phyloP scores from a whole-genome alignment of 2,329 filamentous ascomycete species.

The Calonectria hongkongensis region DNA sequence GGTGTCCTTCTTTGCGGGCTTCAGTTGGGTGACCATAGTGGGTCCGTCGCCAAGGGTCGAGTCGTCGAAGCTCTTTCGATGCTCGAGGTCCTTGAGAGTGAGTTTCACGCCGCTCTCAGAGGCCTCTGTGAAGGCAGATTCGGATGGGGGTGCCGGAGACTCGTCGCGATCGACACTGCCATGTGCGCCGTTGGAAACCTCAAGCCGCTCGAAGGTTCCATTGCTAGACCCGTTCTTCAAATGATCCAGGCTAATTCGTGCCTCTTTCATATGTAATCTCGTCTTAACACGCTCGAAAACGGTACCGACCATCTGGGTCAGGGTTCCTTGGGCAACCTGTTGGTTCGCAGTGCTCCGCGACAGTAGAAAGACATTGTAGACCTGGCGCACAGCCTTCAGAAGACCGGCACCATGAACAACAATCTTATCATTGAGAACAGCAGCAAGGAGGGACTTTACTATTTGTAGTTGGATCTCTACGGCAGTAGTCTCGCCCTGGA shows the following conservation, averaged over 20 bases:
- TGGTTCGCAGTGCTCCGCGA: slow-evolving; percentile 96
- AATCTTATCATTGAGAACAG: slow-evolving; percentile 98
- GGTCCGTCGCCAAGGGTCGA: slow-evolving; percentile 80
- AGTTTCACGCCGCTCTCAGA: slow-evolving; percentile 71
- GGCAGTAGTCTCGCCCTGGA: slow-evolving; percentile 95
- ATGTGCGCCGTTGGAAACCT: slow-evolving; percentile 59
- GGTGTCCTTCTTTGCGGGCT: slow-evolving; percentile 66
- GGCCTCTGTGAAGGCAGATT: slow-evolving; percentile 52
- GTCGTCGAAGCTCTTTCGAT: slow-evolving; percentile 81
- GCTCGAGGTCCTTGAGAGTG: slow-evolving; percentile 79
- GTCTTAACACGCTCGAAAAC: slow-evolving; percentile 96
- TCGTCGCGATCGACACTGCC: slow-evolving; percentile 63
- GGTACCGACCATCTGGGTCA: slow-evolving; percentile 99
- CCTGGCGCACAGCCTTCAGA: slow-evolving; percentile 96
- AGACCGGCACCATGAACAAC: slow-evolving; percentile 97
- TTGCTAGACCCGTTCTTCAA: slow-evolving; percentile 73
- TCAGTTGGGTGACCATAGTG: slow-evolving; percentile 79
- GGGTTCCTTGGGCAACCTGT: slow-evolving; percentile 95
- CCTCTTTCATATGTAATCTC: slow-evolving; percentile 90
- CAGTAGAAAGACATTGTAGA: slow-evolving; percentile 98
- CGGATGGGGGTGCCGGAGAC: slow-evolving; percentile 58
- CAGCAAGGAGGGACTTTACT: slow-evolving; percentile 95
- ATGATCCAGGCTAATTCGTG: slow-evolving; percentile 76
- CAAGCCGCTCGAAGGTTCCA: slow-evolving; percentile 69
- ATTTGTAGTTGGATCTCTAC: slow-evolving; percentile 97